phyloP scores from a whole-genome alignment of 106 monocot genomes.

The Dendrobium huoshanense region DNA sequence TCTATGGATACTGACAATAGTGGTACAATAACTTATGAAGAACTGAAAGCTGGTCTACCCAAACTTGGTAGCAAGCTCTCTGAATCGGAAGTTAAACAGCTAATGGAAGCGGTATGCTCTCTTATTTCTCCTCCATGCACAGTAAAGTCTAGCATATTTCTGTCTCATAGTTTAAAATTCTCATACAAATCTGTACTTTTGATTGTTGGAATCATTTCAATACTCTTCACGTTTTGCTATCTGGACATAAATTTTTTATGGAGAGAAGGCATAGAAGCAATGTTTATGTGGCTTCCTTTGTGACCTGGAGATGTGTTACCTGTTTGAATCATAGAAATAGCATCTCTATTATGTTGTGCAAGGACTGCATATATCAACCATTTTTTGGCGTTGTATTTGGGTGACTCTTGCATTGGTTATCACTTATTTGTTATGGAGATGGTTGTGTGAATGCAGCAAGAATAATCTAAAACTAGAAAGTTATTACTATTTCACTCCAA shows the following conservation, averaged over 20 bases:
- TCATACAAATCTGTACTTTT: too few species aligned
- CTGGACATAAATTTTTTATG: not conserved
- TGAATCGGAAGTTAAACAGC: slow-evolving; percentile 64
- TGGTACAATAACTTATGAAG: slow-evolving; percentile 75
- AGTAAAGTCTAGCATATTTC: not conserved
- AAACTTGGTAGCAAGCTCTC: slow-evolving; percentile 80
- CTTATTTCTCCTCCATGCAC: not conserved
- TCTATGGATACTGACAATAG: slow-evolving; percentile 83
- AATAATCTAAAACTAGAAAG: not conserved
- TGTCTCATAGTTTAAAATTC: not conserved
- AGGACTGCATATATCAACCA: not conserved
- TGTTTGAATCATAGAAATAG: not conserved
- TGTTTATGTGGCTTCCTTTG: not conserved
- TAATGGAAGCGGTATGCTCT: slow-evolving; percentile 76
- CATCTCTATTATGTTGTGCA: not conserved
- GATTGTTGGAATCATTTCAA: too few species aligned
- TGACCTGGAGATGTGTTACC: not conserved
- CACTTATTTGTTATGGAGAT: not conserved
- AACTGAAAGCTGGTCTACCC: slow-evolving; percentile 76
- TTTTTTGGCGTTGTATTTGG: too few species aligned
- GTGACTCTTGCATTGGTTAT: not conserved
- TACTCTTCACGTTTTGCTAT: not conserved
- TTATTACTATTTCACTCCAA: too few species aligned
- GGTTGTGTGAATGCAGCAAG: not conserved
- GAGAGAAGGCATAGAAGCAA: not conserved